Base-by-base conservation (phyloP, 2,329 filamentous ascomycete genomes). In the Talaromyces sp. region DNA sequence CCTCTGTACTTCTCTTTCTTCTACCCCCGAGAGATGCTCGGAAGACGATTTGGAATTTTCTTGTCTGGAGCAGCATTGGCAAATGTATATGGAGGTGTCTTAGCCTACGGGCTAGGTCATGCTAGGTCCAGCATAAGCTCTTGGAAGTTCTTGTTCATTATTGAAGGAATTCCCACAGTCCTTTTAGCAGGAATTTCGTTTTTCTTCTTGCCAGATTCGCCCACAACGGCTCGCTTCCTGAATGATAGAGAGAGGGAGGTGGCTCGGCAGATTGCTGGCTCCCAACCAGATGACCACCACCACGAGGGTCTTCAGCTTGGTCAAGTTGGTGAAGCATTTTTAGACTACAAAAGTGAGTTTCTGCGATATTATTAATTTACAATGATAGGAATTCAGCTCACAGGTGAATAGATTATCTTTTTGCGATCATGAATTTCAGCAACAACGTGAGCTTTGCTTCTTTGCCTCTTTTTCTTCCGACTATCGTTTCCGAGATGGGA, bases 11-110 rank as follows among this genome's bases (percentile, higher is more conserved):
- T 81, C 2, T 77, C 75, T 1, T 80, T 79, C 66, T 81, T 83
- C 71, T 84, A 83, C 65, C 76, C 80, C 0, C 70, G 81, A 4
- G 72, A 81, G 39, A 77, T 78, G 63, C 66, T 83, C 6, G 80
- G 80, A 4, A 70, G 81, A 42, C 69, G 80, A 8, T 74, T 75
- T 30, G 80, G 80, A 0, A 70, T 82, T 17, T 84, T 83, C 65
- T 63, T 76, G 22, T 71, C 72, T 22, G 73, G 73, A 0, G 68
- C 71, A 1, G 72, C 73, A 8, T 63, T 73, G 19, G 73, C 73
- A 8, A 75, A 75, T 53, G 73, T 71, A 0, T 76, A 75, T 58
- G 72, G 73, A 25, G 68, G 71, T n/a, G 72, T 72, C 3, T 69
- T 81, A 15, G 73, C 72, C 3, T 76, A 74, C 57, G 72, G 68